Base-by-base conservation (phyloP, 305 asterid species). In the Nicotiana rustica region DNA sequence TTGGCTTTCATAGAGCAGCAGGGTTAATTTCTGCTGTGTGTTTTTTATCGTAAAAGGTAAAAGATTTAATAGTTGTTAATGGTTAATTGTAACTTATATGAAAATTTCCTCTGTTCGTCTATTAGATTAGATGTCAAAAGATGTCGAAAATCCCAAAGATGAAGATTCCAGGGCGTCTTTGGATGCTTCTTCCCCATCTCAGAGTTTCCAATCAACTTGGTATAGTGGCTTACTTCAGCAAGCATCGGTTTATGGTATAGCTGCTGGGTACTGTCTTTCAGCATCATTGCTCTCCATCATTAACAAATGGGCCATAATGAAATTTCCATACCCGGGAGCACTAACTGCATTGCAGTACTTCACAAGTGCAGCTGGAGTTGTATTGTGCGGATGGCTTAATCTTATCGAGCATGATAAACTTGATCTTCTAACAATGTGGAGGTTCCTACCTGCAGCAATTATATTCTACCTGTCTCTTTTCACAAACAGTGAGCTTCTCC, bases 261-360 rank as follows among this genome's bases (percentile, higher is more conserved):
- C 99, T 33, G 95, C 92, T 1, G 99, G 98, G 35, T 95, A 95
- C 83, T 95, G 98, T 87, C 31, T 95, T 59, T 94, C 99, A 6
- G 98, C 97, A 31, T 94, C 98, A 1, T 81, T 95, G 78, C 92
- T 94, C 4, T 93, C 98, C 9, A 95, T 95, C 86, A 95, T 95
- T 87, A 95, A 94, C 79, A 93, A 94, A 86, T 95, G 99, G 99
- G 98, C 99, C 52, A 90, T 95, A 21, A 95, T 93, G 99, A 95
- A 91, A 87, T 95, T 95, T 75, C 99, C 99, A 1, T 95, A 95
- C 85, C 99, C 99, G 0, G 99, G 98, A 36, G 98, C 99, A 21
- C 89, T 95, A 75, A 95, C 98, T 4, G 99, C 99, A 1, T 80
- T 94, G 86, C 99, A 94, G 89, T 95, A 95, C 88, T 91, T 92